A percentile compares a stretch with the other conserved stretches of the same genome.
These are phyloP conservation scores for Talaromyces sp. DNA, from an alignment of 2,329 filamentous ascomycete species.

Conservation along the genomic window DNA sequence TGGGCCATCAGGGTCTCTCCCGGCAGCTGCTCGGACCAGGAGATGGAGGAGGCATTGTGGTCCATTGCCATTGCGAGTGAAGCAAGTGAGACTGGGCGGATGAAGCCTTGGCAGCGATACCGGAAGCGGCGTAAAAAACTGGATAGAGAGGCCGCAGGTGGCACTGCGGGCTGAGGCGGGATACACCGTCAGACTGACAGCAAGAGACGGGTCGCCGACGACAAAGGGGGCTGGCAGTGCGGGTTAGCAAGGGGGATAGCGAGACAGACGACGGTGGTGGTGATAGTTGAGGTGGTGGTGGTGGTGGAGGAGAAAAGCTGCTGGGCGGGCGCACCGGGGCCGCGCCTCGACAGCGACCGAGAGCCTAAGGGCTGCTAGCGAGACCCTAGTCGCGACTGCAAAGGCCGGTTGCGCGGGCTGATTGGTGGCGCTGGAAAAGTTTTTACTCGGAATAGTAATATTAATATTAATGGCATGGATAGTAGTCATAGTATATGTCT, in stretches of 20 bases:
- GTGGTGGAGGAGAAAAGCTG: not conserved
- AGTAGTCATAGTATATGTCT: too few relatives aligned
- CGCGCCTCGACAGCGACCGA: too few relatives aligned
- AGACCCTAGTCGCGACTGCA: constrained; percentile 35
- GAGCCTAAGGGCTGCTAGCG: not conserved
- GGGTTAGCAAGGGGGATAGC: not conserved
- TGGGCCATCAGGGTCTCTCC: constrained; percentile 35
- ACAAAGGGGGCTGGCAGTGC: not conserved
- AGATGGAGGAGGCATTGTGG: constrained; percentile 29
- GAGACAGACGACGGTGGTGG: not conserved
- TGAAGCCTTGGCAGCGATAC: constrained; percentile 2
- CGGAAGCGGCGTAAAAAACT: not conserved
- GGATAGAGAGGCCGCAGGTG: constrained; percentile 14
- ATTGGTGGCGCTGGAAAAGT: not conserved
- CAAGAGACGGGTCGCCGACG: not conserved
- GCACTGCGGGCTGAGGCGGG: constrained; percentile 11
- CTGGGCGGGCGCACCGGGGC: not conserved
- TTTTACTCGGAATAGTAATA: not conserved
- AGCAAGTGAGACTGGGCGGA: not conserved
- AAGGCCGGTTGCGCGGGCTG: not conserved
- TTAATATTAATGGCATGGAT: not conserved
- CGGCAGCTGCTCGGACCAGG: constrained; percentile 36
- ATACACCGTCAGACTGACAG: not conserved
- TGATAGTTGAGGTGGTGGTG: not conserved
- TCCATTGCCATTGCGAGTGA: constrained; percentile 27